Evolutionary conservation across 2,329 filamentous ascomycete species (phyloP).

Genomic region (Arachnopeziza araneosa): DNA sequence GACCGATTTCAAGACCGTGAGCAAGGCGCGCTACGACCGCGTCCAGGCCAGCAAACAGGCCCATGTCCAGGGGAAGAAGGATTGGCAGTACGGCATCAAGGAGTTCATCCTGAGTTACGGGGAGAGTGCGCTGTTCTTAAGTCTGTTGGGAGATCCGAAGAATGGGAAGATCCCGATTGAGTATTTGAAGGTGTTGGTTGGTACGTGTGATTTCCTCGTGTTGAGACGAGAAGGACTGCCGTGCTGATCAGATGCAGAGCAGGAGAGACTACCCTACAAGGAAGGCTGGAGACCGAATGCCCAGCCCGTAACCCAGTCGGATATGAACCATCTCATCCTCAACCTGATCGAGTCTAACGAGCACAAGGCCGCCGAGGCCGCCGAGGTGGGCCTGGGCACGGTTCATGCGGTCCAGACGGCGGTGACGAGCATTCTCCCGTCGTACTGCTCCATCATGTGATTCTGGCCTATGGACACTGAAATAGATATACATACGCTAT

Average conservation of each 20-base stretch:
- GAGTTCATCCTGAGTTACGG: conserved; percentile 17
- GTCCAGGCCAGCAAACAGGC: conserved; percentile 8
- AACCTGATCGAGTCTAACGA: conserved; percentile 14
- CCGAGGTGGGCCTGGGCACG: conserved; percentile 14
- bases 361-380: conserved; percentile 14
- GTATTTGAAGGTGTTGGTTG: conserved; percentile 13
- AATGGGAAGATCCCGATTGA: conserved; percentile 15
- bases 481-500: too few relatives aligned
- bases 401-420: conserved; percentile 11
- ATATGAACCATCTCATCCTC: conserved; percentile 19
- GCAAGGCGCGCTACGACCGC: conserved; percentile 13
- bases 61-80: conserved; percentile 12
- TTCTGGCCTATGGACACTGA: not conserved
- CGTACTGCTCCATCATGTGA: conserved; percentile 15
- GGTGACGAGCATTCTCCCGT: conserved; percentile 12
- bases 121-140: conserved; percentile 14
- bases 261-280: conserved; percentile 14
- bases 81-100: conserved; percentile 15
- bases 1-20: conserved; percentile 13
- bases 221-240: not conserved
- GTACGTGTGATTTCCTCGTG: not conserved
- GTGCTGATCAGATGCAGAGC: conserved; percentile 4
- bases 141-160: conserved; percentile 11
- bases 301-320: conserved; percentile 9
- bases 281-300: conserved; percentile 14